Evolutionary conservation across 148 eudicot genomes (phyloP), one percentile per base, ranked within the genome.

Genomic region (Amaranthus palmeri): DNA sequence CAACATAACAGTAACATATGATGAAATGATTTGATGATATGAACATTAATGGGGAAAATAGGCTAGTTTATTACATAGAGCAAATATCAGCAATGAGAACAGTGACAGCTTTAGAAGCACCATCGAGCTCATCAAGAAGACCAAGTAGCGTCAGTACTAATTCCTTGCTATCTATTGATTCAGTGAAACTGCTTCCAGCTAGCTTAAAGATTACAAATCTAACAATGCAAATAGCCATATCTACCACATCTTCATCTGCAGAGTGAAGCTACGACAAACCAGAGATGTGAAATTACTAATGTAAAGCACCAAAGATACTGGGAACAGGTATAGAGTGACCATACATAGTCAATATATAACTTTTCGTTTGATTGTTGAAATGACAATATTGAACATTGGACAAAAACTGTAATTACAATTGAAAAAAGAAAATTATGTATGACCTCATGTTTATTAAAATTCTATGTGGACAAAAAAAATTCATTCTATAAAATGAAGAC

Each of bases 81-180:
- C 90, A 86, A 80, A 79, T 83, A 71, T 91, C 93, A 18, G 92
- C 93, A 76, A 91, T 50, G 61, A 91, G 83, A 53, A 65, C 73
- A 50, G 84, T 83, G 64, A 83, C 84, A 68, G 97, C 92, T 80
- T 81, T 86, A 54, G 90, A 83, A 72, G 92, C 82, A 67, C 88
- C 86, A 82, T 87, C 92, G 10, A 79, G 79, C 54, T 87, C 87
- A 79, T 83, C 90, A 78, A 89, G 76, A 70, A 92, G 82, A 65
- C 77, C 65, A 55, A 92, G 74, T 17, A 92, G 65, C 36, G 78
- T 65, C 55, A 87, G 85, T 47, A 89, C 56, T 50, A 82, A 52
- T 62, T 82, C 72, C 65, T 86, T 85, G 82, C 86, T 83, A 69
- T 89, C 84, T 73, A 76, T 72, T 71, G 71, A 61, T 68, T 81